These are phyloP conservation scores for Fusarium verticillioides DNA, from an alignment of 2,329 filamentous ascomycete genomes.

Conservation along the genomic window DNA sequence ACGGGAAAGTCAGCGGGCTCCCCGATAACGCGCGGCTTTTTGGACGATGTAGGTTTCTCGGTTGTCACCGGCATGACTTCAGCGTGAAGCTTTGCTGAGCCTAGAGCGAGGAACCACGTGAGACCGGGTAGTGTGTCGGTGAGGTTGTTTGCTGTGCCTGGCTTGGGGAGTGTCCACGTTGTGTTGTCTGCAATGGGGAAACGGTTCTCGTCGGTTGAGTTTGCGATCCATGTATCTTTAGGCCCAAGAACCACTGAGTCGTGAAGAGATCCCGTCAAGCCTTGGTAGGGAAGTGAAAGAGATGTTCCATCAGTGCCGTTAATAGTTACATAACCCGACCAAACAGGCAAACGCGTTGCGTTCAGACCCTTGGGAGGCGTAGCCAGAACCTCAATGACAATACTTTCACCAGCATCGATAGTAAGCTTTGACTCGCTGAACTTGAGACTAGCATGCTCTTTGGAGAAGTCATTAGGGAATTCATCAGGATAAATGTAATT, in stretches of 20 bases:
- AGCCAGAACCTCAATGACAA: constrained; percentile 59
- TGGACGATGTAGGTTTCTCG: constrained; percentile 37
- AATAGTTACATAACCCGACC: constrained; percentile 56
- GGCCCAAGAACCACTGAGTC: constrained; percentile 39
- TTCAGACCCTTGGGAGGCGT: constrained; percentile 53
- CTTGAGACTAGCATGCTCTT: constrained; percentile 55
- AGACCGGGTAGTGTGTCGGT: constrained; percentile 53
- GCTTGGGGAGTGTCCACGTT: constrained; percentile 56
- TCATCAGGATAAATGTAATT: constrained; percentile 49
- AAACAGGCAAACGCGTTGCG: constrained; percentile 52
- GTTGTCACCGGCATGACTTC: constrained; percentile 55
- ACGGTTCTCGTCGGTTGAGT: constrained; percentile 48
- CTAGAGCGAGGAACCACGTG: constrained; percentile 57
- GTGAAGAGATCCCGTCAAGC: constrained; percentile 52
- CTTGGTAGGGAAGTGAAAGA: constrained; percentile 56
- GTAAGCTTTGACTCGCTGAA: constrained; percentile 58
- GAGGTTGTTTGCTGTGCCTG: constrained; percentile 47
- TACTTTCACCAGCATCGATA: constrained; percentile 55
- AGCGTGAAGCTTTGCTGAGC: constrained; percentile 56
- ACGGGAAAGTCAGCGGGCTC: constrained; percentile 56
- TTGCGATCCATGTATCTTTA: constrained; percentile 44
- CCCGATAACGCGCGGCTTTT: constrained; percentile 54
- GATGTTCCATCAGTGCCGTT: constrained; percentile 53
- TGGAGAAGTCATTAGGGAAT: constrained; percentile 59
- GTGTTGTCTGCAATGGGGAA: constrained; percentile 48